Evolutionary conservation across 2,329 filamentous ascomycete genomes (phyloP).

Genomic region (Xylariaceae sp.): DNA sequence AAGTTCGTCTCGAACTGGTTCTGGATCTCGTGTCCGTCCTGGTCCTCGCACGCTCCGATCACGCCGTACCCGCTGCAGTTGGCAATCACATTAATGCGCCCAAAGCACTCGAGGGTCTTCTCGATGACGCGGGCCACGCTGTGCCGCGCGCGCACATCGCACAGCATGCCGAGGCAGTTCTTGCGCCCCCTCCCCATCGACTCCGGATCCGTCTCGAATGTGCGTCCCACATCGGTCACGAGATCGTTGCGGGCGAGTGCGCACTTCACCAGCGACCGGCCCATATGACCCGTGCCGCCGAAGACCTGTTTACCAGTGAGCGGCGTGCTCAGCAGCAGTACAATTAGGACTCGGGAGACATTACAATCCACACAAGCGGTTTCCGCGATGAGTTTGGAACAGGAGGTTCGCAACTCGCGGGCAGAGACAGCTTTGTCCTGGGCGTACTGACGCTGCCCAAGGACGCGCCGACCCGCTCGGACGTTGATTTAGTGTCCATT

Average conservation of each 20-base stretch:
- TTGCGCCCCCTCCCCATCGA: constrained; percentile 68
- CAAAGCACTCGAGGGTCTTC: constrained; percentile 68
- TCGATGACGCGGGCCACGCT: constrained; percentile 72
- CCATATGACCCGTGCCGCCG: constrained; percentile 96
- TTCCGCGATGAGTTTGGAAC: constrained; percentile 63
- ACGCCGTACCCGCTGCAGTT: constrained; percentile 96
- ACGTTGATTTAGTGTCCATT: constrained; percentile 30
- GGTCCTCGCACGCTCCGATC: constrained; percentile 92
- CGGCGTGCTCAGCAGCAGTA: constrained; percentile 1
- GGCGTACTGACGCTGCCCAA: constrained; percentile 26
- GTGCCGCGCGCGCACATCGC: constrained; percentile 79
- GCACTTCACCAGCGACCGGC: constrained; percentile 79
- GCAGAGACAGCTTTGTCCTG: constrained; percentile 57
- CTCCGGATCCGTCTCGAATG: constrained; percentile 68
- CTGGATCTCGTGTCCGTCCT: constrained; percentile 89
- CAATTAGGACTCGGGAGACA: constrained; percentile 30
- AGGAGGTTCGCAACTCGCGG: constrained; percentile 82
- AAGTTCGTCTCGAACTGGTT: constrained; percentile 99
- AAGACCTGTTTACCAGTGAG: constrained; percentile 60
- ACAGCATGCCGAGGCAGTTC: constrained; percentile 76
- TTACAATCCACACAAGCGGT: constrained; percentile 84
- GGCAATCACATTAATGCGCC: constrained; percentile 79
- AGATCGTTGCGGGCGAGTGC: constrained; percentile 76
- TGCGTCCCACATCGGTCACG: constrained; percentile 81
- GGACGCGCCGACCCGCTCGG: constrained; percentile 28